Evolutionary conservation across 2,329 filamentous ascomycete genomes (phyloP), one percentile per base, ranked within the genome.

Genomic region (Pleomassaria siparia): DNA sequence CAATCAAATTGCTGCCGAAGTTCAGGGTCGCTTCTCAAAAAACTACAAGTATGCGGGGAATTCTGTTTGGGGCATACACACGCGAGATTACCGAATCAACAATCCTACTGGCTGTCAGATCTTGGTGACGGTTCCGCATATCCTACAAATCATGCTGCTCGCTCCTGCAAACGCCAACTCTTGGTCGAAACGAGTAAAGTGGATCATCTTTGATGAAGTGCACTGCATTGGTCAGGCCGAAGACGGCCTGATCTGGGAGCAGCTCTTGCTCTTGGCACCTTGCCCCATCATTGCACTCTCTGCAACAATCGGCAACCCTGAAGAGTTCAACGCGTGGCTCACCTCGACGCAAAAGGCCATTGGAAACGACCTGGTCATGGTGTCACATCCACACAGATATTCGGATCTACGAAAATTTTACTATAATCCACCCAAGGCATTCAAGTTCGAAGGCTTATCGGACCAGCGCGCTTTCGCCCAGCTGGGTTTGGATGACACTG

Each of bases 121-220:
- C 2, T 70, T 91, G 11, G 85, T 91, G 10, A 91, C 87, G 0
- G 87, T 91, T 0, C 88, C 88, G 0, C 84, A 90, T 60, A 85
- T 92, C 30, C 73, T 92, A 2, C 87, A 91, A 58, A 90, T 88
- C 44, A 88, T 92, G 85, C 74, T 91, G 1, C 43, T 70, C 21
- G 55, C 72, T 87, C 41, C 72, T 87, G 41, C 77, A 81, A 87
- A 90, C 55, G 84, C 86, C 3, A 80, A 78, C n/a, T 72, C 74
- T 2, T 92, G 87, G 87, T 80, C 86, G 0, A 76, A 77, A 3
- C 75, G 85, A 43, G 79, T 91, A 12, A 87, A 83, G 58, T 79
- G 86, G 40, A 90, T 91, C 62, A 89, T 91, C 42, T 91, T 91
- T 49, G 88, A 92, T 60, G 88, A 92, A 70, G 84, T 91, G 2